Base-by-base conservation (phyloP, 345 rosid species). In the Eucalyptus microcorys region DNA sequence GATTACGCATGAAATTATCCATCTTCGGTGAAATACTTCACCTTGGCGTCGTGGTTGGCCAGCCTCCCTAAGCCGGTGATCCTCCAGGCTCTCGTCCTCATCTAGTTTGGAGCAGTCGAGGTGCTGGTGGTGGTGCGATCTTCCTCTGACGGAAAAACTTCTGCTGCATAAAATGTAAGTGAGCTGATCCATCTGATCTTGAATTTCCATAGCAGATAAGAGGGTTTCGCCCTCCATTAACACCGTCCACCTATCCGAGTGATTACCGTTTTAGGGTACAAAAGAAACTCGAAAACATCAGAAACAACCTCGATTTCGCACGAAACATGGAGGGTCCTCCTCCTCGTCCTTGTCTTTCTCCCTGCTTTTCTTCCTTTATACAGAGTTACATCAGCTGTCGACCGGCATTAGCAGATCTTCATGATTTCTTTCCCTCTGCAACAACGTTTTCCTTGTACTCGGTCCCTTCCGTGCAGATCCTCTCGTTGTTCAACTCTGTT, bases 71-170 rank as follows among this genome's bases (percentile, higher is more conserved):
- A 93, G 92, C 99, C 97, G 94, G 87, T 96, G 99, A 93, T 97
- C 98, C 90, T 96, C 99, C 86, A 95, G 94, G 71, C 95, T 93
- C 92, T 93, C 98, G 64, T 98, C 96, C 1, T 94, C 92, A 53
- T 97, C 99, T 87, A 97, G 97, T 93, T 95, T 96, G 68, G 96
- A 86, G 92, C 95, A 96, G 92, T 97, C 98, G 47, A 93, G 89
- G 92, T 96, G 95, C 90, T 91, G 92, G 61, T 55, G 61, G 13
- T 10, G 61, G 61, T 52, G 91, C 92, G 91, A 91, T 96, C 99
- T 95, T 96, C 97, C 22, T 99, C 97, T 0, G 95, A 90, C 24
- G 95, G 94, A 55, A 55, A 90, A 96, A 95, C 93, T 96, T 96
- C 89, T 95, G 99, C 84, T 97, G 97, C 97, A 95, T 96, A 55